A percentile compares a stretch with the other conserved stretches of the same genome.
phyloP scores from a whole-genome alignment of 2,329 filamentous ascomycete species.

The Pseudogymnoascus sp. region DNA sequence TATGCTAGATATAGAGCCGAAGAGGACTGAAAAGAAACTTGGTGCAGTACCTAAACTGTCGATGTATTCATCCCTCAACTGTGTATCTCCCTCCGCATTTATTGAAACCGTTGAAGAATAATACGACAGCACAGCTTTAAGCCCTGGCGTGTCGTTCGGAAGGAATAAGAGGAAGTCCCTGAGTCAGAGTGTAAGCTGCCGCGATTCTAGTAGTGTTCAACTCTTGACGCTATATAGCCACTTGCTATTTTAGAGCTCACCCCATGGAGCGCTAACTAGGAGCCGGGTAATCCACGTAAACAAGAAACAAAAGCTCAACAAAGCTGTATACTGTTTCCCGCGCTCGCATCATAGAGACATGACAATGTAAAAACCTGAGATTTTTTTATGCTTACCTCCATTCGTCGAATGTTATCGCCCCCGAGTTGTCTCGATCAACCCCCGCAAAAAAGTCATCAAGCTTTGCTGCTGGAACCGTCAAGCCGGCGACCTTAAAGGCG shows the following conservation, averaged over 20 bases:
- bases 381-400: conserved; percentile 67
- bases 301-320: not conserved
- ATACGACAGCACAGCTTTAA: conserved; percentile 80
- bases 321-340: not conserved
- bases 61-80: conserved; percentile 82
- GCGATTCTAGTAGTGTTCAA: not conserved
- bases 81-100: conserved; percentile 88
- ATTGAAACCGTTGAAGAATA: conserved; percentile 85
- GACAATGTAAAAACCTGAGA: not conserved
- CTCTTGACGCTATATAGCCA: not conserved
- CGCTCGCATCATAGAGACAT: not conserved
- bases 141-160: conserved; percentile 57
- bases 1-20: conserved; percentile 67
- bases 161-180: conserved; percentile 95
- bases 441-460: conserved; percentile 81
- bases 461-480: conserved; percentile 69
- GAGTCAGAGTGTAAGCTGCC: conserved; percentile 13
- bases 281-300: not conserved
- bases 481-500: conserved; percentile 71
- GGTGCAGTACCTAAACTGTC: conserved; percentile 85
- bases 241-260: not conserved
- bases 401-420: conserved; percentile 77
- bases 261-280: not conserved
- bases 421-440: conserved; percentile 73
- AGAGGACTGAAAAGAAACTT: conserved; percentile 61